Percentiles rank a stretch among this genome's conserved stretches.
Conservation (phyloP, 495 filamentous ascomycete species). For the Bathelium albidoporum region DNA sequence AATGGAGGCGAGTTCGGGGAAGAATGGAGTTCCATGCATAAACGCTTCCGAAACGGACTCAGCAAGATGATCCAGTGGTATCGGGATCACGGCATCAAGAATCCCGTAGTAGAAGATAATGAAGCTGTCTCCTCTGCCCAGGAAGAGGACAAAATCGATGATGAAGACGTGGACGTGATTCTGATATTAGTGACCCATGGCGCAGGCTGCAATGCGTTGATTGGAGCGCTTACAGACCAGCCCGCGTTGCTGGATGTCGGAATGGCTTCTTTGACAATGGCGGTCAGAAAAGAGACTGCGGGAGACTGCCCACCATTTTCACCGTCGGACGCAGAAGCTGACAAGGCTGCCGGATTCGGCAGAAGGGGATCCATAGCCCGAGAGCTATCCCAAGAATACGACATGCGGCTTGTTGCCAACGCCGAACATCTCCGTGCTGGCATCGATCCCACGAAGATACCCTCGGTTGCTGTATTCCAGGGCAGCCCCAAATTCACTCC, state of each 20-base stretch:
- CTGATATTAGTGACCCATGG: constrained; percentile 92
- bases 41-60: constrained; percentile 68
- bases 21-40: constrained; percentile 93
- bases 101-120: constrained; percentile 23
- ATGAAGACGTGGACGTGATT: constrained; percentile 58
- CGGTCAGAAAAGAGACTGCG: constrained; percentile 50
- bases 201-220: constrained; percentile 94
- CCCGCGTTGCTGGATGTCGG: constrained; percentile 82
- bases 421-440: constrained; percentile 67
- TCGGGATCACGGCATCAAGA: constrained; percentile 41
- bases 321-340: constrained; percentile 17
- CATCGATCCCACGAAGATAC: constrained; percentile 21
- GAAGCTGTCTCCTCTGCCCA: constrained; percentile 13
- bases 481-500: constrained; percentile 8
- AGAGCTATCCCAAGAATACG: constrained; percentile 49
- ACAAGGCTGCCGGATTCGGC: not conserved
- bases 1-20: constrained; percentile 81
- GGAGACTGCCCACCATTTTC: constrained; percentile 4
- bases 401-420: constrained; percentile 64
- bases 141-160: constrained; percentile 38
- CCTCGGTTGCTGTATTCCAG: constrained; percentile 11
- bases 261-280: constrained; percentile 86
- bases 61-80: constrained; percentile 76
- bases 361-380: not conserved
- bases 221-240: constrained; percentile 79